Base-by-base conservation (phyloP, 108 stramenopile genomes). In the Cyclotella choctawhatcheeana region DNA sequence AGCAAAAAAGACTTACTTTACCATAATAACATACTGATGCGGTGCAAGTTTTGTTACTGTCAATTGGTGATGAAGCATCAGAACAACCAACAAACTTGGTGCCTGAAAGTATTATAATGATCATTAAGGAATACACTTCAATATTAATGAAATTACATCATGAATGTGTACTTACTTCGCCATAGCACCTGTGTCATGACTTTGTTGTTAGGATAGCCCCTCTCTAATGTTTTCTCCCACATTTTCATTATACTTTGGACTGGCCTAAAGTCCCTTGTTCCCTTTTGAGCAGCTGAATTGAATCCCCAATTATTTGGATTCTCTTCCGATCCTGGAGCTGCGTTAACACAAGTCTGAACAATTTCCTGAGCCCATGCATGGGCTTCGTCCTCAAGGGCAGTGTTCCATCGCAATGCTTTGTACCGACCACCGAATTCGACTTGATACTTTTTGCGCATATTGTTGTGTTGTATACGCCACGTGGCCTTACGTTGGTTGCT, bases 181-280 rank as follows among this genome's bases (percentile, higher is more conserved):
- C 60, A 61, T 24, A 61, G 60, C 8, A 61, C 60, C 30, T 61
- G 60, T 13, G 60, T 61, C 60, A 61, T 61, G 14, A 44, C 60
- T 17, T 61, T 35, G 40, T 61, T 61, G 14, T 24, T 24, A 13
- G 60, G 60, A 61, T 44, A 44, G 13, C 60, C 60, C 13, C 21
- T 12, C 18, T 44, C 29, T 1, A 61, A 30, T 40, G 40, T 61
- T 6, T 61, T 61, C 21, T 61, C 60, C 60, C 60, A 61, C 16
- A 20, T 24, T 21, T 61, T 20, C 60, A 61, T 61, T 7, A 61
- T 22, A 6, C 25, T 44, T 7, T 16, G 20, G 1, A 24, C 21
- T 24, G 43, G 24, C 25, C 24, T 25, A 24, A 61, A 61, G 13
- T 18, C 21, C 4, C 37, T 25, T 2, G 40, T 44, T 2, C 43